Base-by-base conservation (phyloP, 2,329 filamentous ascomycete genomes). In the Paecilomyces sp. region DNA sequence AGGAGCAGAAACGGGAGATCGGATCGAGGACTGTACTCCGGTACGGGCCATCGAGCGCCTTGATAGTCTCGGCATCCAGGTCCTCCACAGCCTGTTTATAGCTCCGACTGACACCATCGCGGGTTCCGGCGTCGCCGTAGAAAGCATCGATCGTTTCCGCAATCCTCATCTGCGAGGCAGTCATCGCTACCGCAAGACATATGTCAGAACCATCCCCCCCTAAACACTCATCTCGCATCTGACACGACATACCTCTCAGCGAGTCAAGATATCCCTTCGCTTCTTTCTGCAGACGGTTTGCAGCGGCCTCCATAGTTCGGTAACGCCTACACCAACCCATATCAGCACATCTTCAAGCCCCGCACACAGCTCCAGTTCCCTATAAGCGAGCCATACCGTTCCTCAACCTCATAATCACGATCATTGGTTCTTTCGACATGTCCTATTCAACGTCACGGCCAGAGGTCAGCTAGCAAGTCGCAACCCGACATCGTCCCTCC, bases 11-110 rank as follows among this genome's bases (percentile, higher is more conserved):
- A 65, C 92, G 86, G 64, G 88, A 88, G 74, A 99, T 99, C 51
- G 94, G 94, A 68, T 99, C 94, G 55, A 99, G 84, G 30, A 99
- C 94, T 5, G 94, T 97, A 52, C 90, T 89, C 85, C 90, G 85
- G 78, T 97, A 99, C 54, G 94, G 95, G 3, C 94, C 94, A 76
- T 99, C 94, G 64, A 99, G 82, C 6, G 94, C 94, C 77, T 99
- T 99, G 78, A 99, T 97, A 0, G 94, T 99, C 77, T 99, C 95
- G 57, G 94, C 90, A 74, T 99, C 95, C 55, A 99, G 84, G 73
- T 99, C 94, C 73, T 97, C 94, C 22, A 99, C 95, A 8, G 94
- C 94, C 75, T 97, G 92, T 78, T 97, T 99, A 81, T 99, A 99
- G 74, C 91, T 96, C 73, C 93, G 85, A 77, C 90, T 95, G 61